Evolutionary conservation across 192 early-diverging fungal species (phyloP).

Genomic region (Nowakowskiella sp.): DNA sequence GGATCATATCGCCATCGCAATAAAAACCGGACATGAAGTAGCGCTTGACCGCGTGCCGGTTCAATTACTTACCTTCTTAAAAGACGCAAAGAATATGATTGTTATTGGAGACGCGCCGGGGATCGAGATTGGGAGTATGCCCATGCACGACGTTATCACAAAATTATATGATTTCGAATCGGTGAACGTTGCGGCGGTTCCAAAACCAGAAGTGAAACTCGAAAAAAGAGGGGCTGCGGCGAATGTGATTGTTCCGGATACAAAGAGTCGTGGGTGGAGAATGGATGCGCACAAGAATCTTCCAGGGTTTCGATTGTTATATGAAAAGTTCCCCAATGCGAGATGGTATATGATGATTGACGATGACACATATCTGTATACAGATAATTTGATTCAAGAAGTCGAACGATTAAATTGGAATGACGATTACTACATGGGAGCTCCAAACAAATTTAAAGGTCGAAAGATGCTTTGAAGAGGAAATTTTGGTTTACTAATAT

Average conservation of each 20-base stretch:
- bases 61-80: slow-evolving; percentile 41
- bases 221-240: slow-evolving; percentile 5
- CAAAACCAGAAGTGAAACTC: not conserved
- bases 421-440: slow-evolving; percentile 34
- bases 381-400: slow-evolving; percentile 35
- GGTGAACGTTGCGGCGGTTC: not conserved
- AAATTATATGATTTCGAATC: slow-evolving; percentile 20
- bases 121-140: slow-evolving; percentile 27
- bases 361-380: slow-evolving; percentile 53
- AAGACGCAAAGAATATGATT: slow-evolving; percentile 32
- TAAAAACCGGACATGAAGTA: slow-evolving; percentile 47
- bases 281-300: slow-evolving; percentile 51
- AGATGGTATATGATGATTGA: slow-evolving; percentile 59
- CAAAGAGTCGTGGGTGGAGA: slow-evolving; percentile 40
- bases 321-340: slow-evolving; percentile 41
- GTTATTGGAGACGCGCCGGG: slow-evolving; percentile 42
- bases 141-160: slow-evolving; percentile 41
- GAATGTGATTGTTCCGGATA: slow-evolving; percentile 15
- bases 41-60: slow-evolving; percentile 35
- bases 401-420: slow-evolving; percentile 27
- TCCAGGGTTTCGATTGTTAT: slow-evolving; percentile 40
- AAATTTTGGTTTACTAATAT: slow-evolving; percentile 3
- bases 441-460: slow-evolving; percentile 23
- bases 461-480: not conserved
- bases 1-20: slow-evolving; percentile 39